Conservation (phyloP, 1,284 basidiomycete genomes). For the Pterula multifida region DNA sequence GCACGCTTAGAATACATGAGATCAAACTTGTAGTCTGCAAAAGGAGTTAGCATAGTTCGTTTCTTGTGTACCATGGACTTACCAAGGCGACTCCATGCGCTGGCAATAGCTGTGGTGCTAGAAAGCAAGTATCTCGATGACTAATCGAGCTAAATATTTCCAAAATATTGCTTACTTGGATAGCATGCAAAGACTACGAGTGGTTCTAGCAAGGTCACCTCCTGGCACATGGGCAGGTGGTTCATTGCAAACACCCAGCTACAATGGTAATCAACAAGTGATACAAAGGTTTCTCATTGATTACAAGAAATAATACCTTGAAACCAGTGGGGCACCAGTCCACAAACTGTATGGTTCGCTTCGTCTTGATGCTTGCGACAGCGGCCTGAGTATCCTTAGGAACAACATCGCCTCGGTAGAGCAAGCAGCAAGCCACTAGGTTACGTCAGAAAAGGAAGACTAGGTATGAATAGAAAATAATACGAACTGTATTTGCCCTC, state of each 20-base stretch:
- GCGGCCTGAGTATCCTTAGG: constrained; percentile 95
- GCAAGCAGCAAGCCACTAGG: constrained; percentile 75
- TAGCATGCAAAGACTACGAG: constrained; percentile 94
- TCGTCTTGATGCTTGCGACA: constrained; percentile 92
- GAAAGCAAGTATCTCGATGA: constrained; percentile 2
- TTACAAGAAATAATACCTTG: constrained; percentile 59
- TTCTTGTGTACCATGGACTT: constrained; percentile 12
- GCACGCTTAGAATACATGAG: constrained; percentile 95
- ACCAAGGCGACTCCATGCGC: constrained; percentile 90
- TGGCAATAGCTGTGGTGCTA: constrained; percentile 88
- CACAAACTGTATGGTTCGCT: constrained; percentile 93
- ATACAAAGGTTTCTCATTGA: constrained; percentile 35
- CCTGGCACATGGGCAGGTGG: constrained; percentile 84
- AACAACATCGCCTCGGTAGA: constrained; percentile 95
- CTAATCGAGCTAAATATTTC: not conserved
- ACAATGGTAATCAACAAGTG: constrained; percentile 23
- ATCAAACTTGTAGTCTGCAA: constrained; percentile 93
- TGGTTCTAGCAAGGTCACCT: constrained; percentile 91
- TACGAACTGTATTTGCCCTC: constrained; percentile 92
- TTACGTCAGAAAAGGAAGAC: constrained; percentile 7
- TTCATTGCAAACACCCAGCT: constrained; percentile 96
- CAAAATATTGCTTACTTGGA: constrained; percentile 41
- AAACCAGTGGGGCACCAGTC: constrained; percentile 98
- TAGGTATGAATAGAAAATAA: constrained; percentile 3
- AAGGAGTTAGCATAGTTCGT: not conserved